Evolutionary conservation across 495 filamentous ascomycete species (phyloP), one percentile per base, ranked within the genome.

Genomic region (Hyaloscypha finlandica): DNA sequence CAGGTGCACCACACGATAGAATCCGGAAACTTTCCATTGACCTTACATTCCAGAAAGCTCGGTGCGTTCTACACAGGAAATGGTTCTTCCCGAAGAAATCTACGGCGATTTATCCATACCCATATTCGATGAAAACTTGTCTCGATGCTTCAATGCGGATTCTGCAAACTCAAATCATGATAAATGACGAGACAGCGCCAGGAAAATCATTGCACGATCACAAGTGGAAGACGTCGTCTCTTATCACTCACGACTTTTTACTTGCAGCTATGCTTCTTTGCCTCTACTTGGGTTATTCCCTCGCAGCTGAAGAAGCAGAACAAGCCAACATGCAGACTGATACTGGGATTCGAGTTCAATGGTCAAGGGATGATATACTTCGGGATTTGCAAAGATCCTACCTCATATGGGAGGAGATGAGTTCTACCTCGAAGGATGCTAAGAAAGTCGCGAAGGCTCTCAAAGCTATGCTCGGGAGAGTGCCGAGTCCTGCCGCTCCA

Each of bases 41-140:
- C 22, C 76, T 92, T 4, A 75, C 91, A 25, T 92, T 90, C 69
- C 86, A 91, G 67, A 92, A 92, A 71, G 79, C 84, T 8, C 83
- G 90, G 16, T 88, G 86, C 52, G 85, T 93, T 19, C 79, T 94
- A 30, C 92, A 94, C 70, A 85, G 91, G 6, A 84, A 86, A 63
- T 94, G 90, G 73, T 80, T 93, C 37, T 80, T 80, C 19, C 82
- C 86, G 61, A 80, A 81, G 4, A 78, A 83, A 12, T 77, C 78
- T 37, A 84, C 86, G 65, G 80, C 81, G 48, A 84, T 90, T 37
- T 90, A 89, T 68, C 81, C 84, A 4, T 67, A 70, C 35, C 55
- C 53, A 16, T 89, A 90, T 74, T 93, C 90, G 8, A 81, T 90
- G 52, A 82, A 82, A 37, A 81, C 84, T 4, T 93, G 90, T 71